Evolutionary conservation across 805 yeast species (phyloP).

Genomic region (Cyberlindnera misumaiensis): DNA sequence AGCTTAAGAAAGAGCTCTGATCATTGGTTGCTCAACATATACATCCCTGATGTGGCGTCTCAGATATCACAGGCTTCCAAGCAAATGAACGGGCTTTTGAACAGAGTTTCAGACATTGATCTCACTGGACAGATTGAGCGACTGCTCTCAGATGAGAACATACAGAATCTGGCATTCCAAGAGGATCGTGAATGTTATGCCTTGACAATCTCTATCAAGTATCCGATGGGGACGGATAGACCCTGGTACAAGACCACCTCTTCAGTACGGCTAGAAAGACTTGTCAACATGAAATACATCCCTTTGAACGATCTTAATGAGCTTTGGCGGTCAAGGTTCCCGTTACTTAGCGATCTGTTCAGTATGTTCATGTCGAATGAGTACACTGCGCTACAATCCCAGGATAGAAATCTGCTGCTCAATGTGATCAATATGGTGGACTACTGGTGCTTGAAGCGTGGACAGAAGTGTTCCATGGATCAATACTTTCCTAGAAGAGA

Average conservation of each 20-base stretch:
- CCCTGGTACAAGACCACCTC: constrained; percentile 11
- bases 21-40: constrained; percentile 10
- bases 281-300: constrained; percentile 8
- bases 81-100: not conserved
- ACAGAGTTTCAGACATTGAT: constrained; percentile 6
- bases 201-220: constrained; percentile 9
- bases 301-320: constrained; percentile 11
- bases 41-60: constrained; percentile 10
- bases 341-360: constrained; percentile 11
- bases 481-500: constrained; percentile 4
- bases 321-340: constrained; percentile 13
- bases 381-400: constrained; percentile 3
- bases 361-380: constrained; percentile 10
- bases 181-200: constrained; percentile 2
- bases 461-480: constrained; percentile 10
- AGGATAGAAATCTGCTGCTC: constrained; percentile 7
- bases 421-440: constrained; percentile 10
- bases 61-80: constrained; percentile 7
- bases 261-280: constrained; percentile 8
- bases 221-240: constrained; percentile 5
- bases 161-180: constrained; percentile 4
- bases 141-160: constrained; percentile 1
- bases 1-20: constrained; percentile 8
- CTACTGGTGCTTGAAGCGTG: constrained; percentile 12
- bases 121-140: not conserved